Base-by-base conservation (phyloP, 2,329 filamentous ascomycete species). In the Cordyceps cicadae region DNA sequence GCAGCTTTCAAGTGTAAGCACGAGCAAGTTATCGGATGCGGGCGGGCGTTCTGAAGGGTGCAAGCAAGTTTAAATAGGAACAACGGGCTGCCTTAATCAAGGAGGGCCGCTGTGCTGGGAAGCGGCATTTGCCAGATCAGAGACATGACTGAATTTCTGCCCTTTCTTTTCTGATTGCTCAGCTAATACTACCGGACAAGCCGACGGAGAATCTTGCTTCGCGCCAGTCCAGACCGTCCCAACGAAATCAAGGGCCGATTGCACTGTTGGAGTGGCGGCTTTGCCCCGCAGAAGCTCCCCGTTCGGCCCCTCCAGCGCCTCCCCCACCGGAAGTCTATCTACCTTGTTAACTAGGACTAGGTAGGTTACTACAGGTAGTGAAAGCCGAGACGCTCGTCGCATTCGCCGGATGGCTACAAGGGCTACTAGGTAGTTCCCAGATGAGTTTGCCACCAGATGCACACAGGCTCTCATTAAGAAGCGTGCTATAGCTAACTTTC, bases 201-300 rank as follows among this genome's bases (percentile, higher is more conserved):
- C 49, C 49, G 56, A 53, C 19, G 29, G 39, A 24, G 46, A 41
- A 43, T 43, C 21, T 39, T 37, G 29, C 9, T n/a, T 9, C 11
- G 29, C 21, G 21, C 46, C 15, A 51, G 49, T 11, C 26, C 24
- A 26, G 49, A 51, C 29, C 8, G 37, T 24, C 56, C 37, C 56
- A 59, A 59, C 34, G 34, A 51, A 59, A 52, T 51, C 48, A 32
- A 59, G 56, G 48, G 48, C 56, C 56, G 56, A 52, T 59, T 53
- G 17, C 49, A 37, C 26, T 24, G 24, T 12, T 37, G 17, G n/a
- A 5, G 24, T 46, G 56, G 17, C 21, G 37, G n/a, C 4, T 15
- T n/a, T 15, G 34, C 46, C 21, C 46, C 46, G 37, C 55, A n/a
- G 24, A 21, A 50, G n/a, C 29, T 32, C 54, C 43, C 19, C 21